Base-by-base conservation (phyloP, 2,329 filamentous ascomycete genomes). In the Microascus cirrosus region DNA sequence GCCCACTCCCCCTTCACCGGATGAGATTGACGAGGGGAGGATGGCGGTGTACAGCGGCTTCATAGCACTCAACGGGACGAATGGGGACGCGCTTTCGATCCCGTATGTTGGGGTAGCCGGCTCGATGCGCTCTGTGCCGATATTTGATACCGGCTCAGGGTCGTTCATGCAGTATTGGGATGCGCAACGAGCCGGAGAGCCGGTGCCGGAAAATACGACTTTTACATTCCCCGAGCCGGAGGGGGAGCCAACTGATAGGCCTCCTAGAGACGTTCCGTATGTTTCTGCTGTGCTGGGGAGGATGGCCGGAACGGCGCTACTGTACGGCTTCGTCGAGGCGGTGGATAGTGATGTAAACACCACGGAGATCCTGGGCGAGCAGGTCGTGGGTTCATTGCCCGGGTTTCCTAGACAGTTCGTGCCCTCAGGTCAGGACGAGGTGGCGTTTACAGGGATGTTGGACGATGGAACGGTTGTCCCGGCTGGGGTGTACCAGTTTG, bases 401-500 rank as follows among this genome's bases (percentile, higher is more conserved):
- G 55, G 55, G 24, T 56, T 50, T n/a, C 55, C 55, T 0, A 39
- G 50, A 20, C 25, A 73, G 63, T 70, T 62, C 62, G 61, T 59
- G 36, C 59, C 66, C 8, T 67, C 68, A 59, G 65, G 65, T 35
- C 6, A 59, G 7, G 60, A 64, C 59, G 58, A 62, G 7, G 45
- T 66, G 6, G 57, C 59, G 0, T 83, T 77, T 71, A 73, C 77
- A 54, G 80, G 80, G 12, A 67, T 68, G 56, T 66, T 82, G 5
- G 69, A 69, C 0, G 72, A 76, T 10, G 78, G 77, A 11, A 70
- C 63, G 1, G 79, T 76, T 59, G 79, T 73, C 1, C 74, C 78
- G 0, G 69, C 71, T 0, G 80, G 79, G 13, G 63, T 65, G 32
- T 83, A 83, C 67, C 76, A 74, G 65, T 68, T 82, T 54, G 70